Evolutionary conservation across 805 yeast species (phyloP).

Genomic region (Starmerella roubikii): DNA sequence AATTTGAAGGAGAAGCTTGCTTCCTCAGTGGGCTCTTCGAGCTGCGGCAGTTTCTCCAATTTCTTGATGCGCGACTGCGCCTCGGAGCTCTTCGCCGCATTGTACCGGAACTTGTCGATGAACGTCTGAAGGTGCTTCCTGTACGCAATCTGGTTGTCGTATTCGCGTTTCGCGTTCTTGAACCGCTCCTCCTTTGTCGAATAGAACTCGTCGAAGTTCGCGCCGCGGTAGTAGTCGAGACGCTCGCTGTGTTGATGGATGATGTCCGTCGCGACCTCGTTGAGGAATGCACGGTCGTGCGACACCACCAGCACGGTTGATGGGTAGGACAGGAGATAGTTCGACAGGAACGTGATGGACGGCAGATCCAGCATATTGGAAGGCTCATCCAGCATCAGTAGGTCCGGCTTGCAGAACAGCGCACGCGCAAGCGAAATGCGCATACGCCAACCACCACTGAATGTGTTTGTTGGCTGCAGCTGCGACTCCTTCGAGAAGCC

Average conservation of each 20-base stretch:
- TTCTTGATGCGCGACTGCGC: slow-evolving; percentile 97
- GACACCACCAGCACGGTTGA: slow-evolving; percentile 91
- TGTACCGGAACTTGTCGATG: slow-evolving; percentile 91
- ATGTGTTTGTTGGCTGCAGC: slow-evolving; percentile 66
- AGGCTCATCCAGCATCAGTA: slow-evolving; percentile 91
- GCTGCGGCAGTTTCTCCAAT: slow-evolving; percentile 80
- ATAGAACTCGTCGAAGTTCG: slow-evolving; percentile 86
- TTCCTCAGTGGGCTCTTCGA: slow-evolving; percentile 92
- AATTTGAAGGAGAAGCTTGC: slow-evolving; percentile 71
- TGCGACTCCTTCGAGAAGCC: slow-evolving; percentile 90
- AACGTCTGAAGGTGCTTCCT: slow-evolving; percentile 87
- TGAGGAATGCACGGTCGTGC: slow-evolving; percentile 92
- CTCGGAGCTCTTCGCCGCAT: slow-evolving; percentile 94
- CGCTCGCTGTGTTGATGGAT: slow-evolving; percentile 96
- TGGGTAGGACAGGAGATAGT: slow-evolving; percentile 78
- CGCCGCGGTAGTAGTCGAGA: slow-evolving; percentile 80
- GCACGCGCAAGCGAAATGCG: slow-evolving; percentile 97
- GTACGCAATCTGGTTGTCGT: slow-evolving; percentile 93
- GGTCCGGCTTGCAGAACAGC: slow-evolving; percentile 90
- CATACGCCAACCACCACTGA: slow-evolving; percentile 99
- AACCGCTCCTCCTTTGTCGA: slow-evolving; percentile 89
- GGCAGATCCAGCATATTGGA: slow-evolving; percentile 99
- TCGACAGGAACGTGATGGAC: slow-evolving; percentile 83
- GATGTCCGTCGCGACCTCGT: slow-evolving; percentile 96
- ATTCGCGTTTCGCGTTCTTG: slow-evolving; percentile 85